phyloP scores from a whole-genome alignment of 1,284 basidiomycete genomes.

The Heterobasidion irregulare region DNA sequence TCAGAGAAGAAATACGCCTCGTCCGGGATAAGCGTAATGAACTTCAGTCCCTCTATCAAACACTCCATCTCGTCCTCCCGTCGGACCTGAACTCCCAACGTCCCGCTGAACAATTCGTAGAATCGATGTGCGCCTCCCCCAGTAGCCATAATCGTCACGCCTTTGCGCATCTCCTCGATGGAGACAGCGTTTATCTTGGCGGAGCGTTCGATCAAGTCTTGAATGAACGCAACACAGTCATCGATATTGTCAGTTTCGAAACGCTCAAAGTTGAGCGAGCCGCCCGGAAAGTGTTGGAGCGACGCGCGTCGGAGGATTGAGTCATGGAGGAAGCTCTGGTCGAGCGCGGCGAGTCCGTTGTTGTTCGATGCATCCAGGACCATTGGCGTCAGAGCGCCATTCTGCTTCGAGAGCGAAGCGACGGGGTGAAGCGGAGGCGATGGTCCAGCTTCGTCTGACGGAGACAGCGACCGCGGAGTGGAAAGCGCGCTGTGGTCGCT shows the following conservation, averaged over 20 bases:
- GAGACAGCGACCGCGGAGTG: constrained; percentile 42
- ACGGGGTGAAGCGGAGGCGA: constrained; percentile 26
- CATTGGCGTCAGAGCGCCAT: constrained; percentile 79
- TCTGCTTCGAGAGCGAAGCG: constrained; percentile 35
- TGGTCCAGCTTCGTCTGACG: constrained; percentile 23
- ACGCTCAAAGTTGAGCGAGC: constrained; percentile 95
- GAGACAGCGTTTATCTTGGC: constrained; percentile 86
- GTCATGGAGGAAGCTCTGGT: constrained; percentile 43
- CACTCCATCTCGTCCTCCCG: constrained; percentile 99
- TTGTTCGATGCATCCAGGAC: constrained; percentile 45
- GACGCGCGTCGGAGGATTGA: constrained; percentile 62
- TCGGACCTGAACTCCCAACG: constrained; percentile 79
- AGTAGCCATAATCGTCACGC: constrained; percentile 97
- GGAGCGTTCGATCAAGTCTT: constrained; percentile 80
- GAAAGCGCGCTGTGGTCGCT: constrained; percentile 36
- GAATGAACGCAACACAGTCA: constrained; percentile 83
- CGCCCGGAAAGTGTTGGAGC: constrained; percentile 85
- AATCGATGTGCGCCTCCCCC: constrained; percentile 97
- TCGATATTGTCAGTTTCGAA: constrained; percentile 92
- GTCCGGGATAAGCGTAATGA: constrained; percentile 93
- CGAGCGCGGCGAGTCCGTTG: constrained; percentile 28
- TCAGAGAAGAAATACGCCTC: constrained; percentile 99
- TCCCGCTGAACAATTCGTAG: constrained; percentile 73
- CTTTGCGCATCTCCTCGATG: constrained; percentile 84
- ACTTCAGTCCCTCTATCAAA: constrained; percentile 93